Conservation (phyloP, 2,329 filamentous ascomycete species). For the Alternaria arborescens region DNA sequence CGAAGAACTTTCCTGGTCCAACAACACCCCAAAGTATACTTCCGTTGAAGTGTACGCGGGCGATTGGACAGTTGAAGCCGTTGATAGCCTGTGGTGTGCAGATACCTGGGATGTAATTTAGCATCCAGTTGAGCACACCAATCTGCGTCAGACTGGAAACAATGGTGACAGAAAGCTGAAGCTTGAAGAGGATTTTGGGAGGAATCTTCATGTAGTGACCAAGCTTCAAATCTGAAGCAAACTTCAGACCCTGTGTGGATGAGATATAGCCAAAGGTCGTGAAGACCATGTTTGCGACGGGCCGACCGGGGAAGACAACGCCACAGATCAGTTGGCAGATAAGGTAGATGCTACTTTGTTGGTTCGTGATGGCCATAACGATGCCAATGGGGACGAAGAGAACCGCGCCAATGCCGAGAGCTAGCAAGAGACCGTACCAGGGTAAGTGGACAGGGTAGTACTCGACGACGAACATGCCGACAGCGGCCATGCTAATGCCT, state of each 20-base stretch:
- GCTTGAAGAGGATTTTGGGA: constrained; percentile 78
- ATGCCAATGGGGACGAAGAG: constrained; percentile 92
- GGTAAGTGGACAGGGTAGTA: constrained; percentile 80
- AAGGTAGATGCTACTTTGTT: constrained; percentile 85
- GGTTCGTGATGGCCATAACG: constrained; percentile 92
- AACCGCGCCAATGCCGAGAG: constrained; percentile 77
- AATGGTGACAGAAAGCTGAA: constrained; percentile 78
- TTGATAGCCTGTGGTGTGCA: constrained; percentile 84
- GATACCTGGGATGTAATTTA: constrained; percentile 75
- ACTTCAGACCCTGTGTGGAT: constrained; percentile 88
- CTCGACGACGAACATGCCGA: constrained; percentile 85
- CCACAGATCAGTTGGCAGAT: constrained; percentile 88
- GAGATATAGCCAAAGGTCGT: constrained; percentile 91
- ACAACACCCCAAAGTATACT: constrained; percentile 91
- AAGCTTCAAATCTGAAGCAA: constrained; percentile 85
- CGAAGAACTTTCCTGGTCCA: constrained; percentile 83
- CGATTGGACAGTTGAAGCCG: constrained; percentile 87
- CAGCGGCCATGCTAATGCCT: constrained; percentile 76
- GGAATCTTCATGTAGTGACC: constrained; percentile 91
- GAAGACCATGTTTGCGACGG: constrained; percentile 93
- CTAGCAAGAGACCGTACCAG: constrained; percentile 85
- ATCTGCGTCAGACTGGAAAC: constrained; percentile 84
- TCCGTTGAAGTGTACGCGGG: constrained; percentile 88
- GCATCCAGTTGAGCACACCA: constrained; percentile 89
- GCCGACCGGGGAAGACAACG: constrained; percentile 80